Evolutionary conservation across 768 basidiomycete genomes (phyloP), one percentile per base, ranked within the genome.

Genomic region (Amanita polypyramis): DNA sequence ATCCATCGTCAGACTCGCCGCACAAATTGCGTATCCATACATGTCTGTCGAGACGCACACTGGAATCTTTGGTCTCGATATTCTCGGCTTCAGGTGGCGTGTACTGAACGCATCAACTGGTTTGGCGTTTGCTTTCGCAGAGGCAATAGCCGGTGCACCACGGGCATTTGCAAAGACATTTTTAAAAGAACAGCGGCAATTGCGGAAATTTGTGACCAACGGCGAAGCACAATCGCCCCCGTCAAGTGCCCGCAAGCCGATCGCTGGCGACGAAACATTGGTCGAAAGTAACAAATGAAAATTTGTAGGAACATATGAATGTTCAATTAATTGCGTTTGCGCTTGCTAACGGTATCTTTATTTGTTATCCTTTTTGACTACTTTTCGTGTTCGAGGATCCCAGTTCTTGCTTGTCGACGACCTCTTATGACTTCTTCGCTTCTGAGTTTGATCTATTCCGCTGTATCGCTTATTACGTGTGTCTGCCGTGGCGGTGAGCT

Each of bases 121-220:
- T 7, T 69, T 80, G 9, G 79, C 79, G 0, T 82, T 84, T 56
- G 77, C 83, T 2, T 80, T 83, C 54, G 76, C 81, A 1, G 83
- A 85, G 59, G 79, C 77, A 0, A 74, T 85, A 45, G 66, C 68
- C 15, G 58, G 54, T 7, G 72, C 76, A 0, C 78, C 79, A 2
- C 59, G 61, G 25, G 53, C 53, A 0, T 63, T 68, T 41, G 65
- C 63, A 5, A 55, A 62, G 40, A 60, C 58, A 2, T 52, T 66
- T 11, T 40, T 60, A 10, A 55, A 41, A 10, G 62, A 70, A 43
- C 58, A 60, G 42, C 56, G 51, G 25, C 43, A 50, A 19, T 25
- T 49, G 5, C 53, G 11, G 5, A 42, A 45, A 4, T 45, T 38
- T 11, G 15, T 49, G 27, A 40, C 34, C 6, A 45, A 53, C 11